Evolutionary conservation across 768 basidiomycete species (phyloP), one percentile per base, ranked within the genome.

Genomic region (Russula sp.): DNA sequence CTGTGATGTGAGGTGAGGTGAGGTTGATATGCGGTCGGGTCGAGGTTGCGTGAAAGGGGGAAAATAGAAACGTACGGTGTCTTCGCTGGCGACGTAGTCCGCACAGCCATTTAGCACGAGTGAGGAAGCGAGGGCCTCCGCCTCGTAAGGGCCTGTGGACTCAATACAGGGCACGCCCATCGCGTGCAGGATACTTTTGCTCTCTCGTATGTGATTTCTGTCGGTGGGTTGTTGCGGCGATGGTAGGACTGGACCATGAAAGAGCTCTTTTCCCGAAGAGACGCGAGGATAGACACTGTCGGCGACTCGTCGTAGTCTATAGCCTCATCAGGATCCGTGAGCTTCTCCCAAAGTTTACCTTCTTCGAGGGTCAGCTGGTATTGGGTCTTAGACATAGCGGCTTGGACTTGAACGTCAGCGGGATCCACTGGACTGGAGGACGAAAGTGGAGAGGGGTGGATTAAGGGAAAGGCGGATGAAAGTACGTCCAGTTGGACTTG

Each of bases 21-120:
- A n/a, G 13, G 2, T 16, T 7, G 28, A 3, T 26, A 7, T 16
- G 6, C 0, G 38, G 44, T 20, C 7, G 14, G 14, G 40, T 13
- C 24, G 24, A 20, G 11, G n/a, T n/a, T n/a, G n/a, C n/a, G n/a
- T n/a, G n/a, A n/a, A n/a, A n/a, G n/a, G n/a, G n/a, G n/a, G n/a
- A n/a, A n/a, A 63, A 81, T 40, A 72, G 16, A 34, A 1, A 64
- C 63, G 38, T 50, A 90, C 89, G 26, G 90, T 91, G 73, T 97
- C 94, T 76, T 97, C 94, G 67, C 90, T 95, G 5, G 84, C 90
- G 22, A 96, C 94, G 71, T 84, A 94, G 75, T 97, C 93, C 0
- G 91, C 94, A 51, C 80, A 71, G 2, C 94, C 94, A 32, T 82
- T 77, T 18, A 85, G 70, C 13, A 91, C 92, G 44, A 96, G 78